Percentiles rank a stretch among this genome's conserved stretches.
These are phyloP conservation scores for Tuber indicum DNA, from an alignment of 495 filamentous ascomycete genomes.

Conservation along the genomic window DNA sequence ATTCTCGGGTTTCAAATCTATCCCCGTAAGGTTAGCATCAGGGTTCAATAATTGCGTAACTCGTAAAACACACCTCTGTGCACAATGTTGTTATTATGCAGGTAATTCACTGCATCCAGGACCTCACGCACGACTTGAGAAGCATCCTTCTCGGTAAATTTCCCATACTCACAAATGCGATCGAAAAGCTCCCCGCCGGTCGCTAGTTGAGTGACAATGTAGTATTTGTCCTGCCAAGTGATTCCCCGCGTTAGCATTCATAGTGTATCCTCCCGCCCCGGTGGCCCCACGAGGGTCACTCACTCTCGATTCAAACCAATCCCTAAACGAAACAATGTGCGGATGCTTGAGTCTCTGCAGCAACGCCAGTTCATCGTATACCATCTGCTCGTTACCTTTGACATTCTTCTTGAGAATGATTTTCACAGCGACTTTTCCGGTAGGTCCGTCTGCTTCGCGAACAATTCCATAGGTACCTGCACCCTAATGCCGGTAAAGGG, in stretches of 20 bases:
- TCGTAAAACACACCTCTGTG: constrained; percentile 65
- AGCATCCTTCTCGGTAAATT: constrained; percentile 98
- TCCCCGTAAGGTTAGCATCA: constrained; percentile 10
- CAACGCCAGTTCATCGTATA: constrained; percentile 93
- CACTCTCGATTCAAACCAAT: constrained; percentile 97
- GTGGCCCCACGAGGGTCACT: constrained; percentile 22
- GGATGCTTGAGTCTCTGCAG: constrained; percentile 83
- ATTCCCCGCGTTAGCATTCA: constrained; percentile 11
- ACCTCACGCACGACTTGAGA: constrained; percentile 95
- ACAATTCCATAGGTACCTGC: constrained; percentile 99
- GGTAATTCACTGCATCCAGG: constrained; percentile 86
- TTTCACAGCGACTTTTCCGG: constrained; percentile 90
- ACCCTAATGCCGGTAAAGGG: constrained; percentile 46
- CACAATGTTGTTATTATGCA: constrained; percentile 92
- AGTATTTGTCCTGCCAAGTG: constrained; percentile 83
- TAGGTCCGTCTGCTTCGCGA: constrained; percentile 76
- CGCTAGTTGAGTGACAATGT: constrained; percentile 96
- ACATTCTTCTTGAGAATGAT: constrained; percentile 99
- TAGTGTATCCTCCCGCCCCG: background rate
- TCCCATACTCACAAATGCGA: constrained; percentile 94
- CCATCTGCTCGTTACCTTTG: constrained; percentile 95
- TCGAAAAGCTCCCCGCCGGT: constrained; percentile 97
- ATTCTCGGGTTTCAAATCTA: constrained; percentile 98
- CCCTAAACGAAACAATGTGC: constrained; percentile 94
- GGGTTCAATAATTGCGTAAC: constrained; percentile 5